Percentiles rank a stretch among this genome's conserved stretches.
phyloP scores from a whole-genome alignment of 2,329 filamentous ascomycete species.

The Plenodomus tracheiphilus region DNA sequence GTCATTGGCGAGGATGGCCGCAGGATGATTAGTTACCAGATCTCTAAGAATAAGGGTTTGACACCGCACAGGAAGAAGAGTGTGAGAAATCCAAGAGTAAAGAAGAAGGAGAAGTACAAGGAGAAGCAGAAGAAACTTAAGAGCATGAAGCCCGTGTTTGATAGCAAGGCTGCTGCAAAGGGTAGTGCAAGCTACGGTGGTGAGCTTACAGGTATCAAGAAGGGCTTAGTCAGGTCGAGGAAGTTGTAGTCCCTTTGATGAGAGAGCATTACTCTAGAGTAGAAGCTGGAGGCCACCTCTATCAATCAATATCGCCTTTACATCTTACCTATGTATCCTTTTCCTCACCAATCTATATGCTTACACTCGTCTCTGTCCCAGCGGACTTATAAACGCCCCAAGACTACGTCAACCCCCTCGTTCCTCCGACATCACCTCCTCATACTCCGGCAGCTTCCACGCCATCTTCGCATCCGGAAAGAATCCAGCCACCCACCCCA shows the following conservation, averaged over 20 bases:
- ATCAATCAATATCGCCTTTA: background rate
- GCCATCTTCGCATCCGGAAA: slow-evolving; percentile 38
- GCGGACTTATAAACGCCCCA: background rate
- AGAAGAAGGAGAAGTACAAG: slow-evolving; percentile 96
- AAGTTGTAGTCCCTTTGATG: slow-evolving; percentile 65
- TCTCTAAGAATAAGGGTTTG: slow-evolving; percentile 97
- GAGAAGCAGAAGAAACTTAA: slow-evolving; percentile 96
- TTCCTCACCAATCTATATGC: no score
- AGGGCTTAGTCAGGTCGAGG: slow-evolving; percentile 86
- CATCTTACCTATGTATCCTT: background rate
- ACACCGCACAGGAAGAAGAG: slow-evolving; percentile 91
- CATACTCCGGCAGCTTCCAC: slow-evolving; percentile 48
- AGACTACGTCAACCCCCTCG: background rate
- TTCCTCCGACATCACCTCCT: background rate
- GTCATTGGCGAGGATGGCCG: slow-evolving; percentile 81
- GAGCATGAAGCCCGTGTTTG: slow-evolving; percentile 83
- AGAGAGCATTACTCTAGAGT: background rate
- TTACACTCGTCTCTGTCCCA: no score
- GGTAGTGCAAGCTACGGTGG: slow-evolving; percentile 69
- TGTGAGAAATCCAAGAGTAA: slow-evolving; percentile 89
- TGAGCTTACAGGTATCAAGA: slow-evolving; percentile 95
- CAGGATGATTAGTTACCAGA: slow-evolving; percentile 88
- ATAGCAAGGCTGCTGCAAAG: slow-evolving; percentile 71
- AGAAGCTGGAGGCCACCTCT: background rate
- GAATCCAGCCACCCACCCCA: slow-evolving; percentile 24